These are phyloP conservation scores for Allium cepa DNA, from an alignment of 106 monocot species.

Conservation along the genomic window DNA sequence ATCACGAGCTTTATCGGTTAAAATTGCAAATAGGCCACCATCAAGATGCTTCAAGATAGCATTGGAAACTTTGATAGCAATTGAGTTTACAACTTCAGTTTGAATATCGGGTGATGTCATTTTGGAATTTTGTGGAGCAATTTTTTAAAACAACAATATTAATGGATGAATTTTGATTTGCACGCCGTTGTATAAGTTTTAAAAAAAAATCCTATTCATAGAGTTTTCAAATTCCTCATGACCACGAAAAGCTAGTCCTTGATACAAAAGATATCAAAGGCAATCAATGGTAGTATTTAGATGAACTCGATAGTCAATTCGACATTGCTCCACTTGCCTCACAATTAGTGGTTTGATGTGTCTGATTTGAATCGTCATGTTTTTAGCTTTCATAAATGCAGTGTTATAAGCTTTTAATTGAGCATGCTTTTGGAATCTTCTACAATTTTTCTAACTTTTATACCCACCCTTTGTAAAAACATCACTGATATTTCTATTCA, in stretches of 20 bases:
- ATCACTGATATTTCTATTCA: background rate
- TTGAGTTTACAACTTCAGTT: no score
- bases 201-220: background rate
- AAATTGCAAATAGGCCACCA: no score
- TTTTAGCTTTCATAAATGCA: background rate
- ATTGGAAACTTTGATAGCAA: no score
- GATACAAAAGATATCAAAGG: background rate
- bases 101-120: background rate
- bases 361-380: conserved; percentile 1
- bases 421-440: background rate
- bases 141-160: background rate
- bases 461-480: background rate
- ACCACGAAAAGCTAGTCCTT: background rate
- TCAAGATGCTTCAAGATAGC: no score
- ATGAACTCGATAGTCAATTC: background rate
- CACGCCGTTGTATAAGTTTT: background rate
- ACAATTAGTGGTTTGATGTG: background rate
- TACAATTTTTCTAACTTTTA: background rate
- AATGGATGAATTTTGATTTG: background rate
- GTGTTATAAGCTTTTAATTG: background rate
- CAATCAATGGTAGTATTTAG: conserved; percentile 4
- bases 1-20: no score
- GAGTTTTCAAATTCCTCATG: background rate
- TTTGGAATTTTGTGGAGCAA: background rate
- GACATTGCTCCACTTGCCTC: background rate